Base-by-base conservation (phyloP, 23 red algal genomes). In the Gracilaria vermiculophylla region DNA sequence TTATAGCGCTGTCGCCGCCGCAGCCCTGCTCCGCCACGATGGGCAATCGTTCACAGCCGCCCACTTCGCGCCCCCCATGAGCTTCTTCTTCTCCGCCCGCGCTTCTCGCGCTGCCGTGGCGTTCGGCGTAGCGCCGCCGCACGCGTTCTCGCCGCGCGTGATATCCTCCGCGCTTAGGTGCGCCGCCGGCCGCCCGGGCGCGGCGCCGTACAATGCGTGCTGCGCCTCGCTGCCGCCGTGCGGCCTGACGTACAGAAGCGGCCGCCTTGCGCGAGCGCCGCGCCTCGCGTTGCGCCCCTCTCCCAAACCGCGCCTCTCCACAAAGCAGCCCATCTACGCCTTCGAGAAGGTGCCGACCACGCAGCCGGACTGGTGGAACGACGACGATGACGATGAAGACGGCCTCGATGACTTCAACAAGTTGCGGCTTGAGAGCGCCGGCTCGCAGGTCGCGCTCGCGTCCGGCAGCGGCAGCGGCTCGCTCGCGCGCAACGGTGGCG, bases 301-400 rank as follows among this genome's bases (percentile, higher is more conserved):
- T 47, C 23, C 36, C 21, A 47, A 36, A 5, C 14, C 67, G 35
- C 36, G 37, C 5, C 23, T 9, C 6, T 40, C 67, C 19, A 27
- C 67, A 11, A 73, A 28, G 23, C 67, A 48, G 25, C 19, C 37
- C 2, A 29, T 73, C 21, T 54, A 23, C 21, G 76, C 76, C 0
- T 91, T 91, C 72, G 87, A 91, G 32, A 91, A 91, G 32, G 75
- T 91, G n/a, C 87, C 87, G 8, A 57, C 52, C n/a, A 48, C 35
- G 0, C 53, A 64, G 49, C 84, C 84, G 0, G 84, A 88, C 41
- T 88, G 84, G 84, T 88, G 84, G 84, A 51, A 86, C 24, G 58
- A 64, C 29, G 81, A 85, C n/a, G 58, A 64, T 13, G 81, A 85
- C n/a, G 84, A 88, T 17, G 84, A 88, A 41, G 84, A 88, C 3